Percentiles rank a stretch among this genome's conserved stretches.
Conservation (phyloP, 495 filamentous ascomycete species). For the Sordaria brevicollis region DNA sequence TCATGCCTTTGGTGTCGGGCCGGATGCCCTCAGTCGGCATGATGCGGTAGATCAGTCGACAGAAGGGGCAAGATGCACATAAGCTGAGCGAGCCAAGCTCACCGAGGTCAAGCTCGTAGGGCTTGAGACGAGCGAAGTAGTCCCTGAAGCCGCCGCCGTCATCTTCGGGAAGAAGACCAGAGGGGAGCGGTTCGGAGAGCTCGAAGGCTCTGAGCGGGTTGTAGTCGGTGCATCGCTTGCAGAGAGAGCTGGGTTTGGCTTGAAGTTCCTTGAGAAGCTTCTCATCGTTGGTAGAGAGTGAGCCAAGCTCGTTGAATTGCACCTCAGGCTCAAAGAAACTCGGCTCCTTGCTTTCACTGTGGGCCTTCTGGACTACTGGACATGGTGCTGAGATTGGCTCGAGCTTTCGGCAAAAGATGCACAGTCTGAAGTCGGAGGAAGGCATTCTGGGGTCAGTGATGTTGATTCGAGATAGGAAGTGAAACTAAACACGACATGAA, state of each 20-base stretch:
- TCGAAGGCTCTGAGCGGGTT: background rate
- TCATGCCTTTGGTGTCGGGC: background rate
- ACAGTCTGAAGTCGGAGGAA: background rate
- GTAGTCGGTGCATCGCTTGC: constrained; percentile 5
- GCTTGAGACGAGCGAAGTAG: background rate
- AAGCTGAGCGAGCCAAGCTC: constrained; percentile 5
- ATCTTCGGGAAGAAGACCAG: background rate
- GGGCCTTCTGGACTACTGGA: background rate
- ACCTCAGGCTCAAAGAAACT: background rate
- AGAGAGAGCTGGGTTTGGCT: constrained; percentile 1
- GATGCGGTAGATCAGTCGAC: constrained; percentile 12
- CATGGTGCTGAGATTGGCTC: background rate
- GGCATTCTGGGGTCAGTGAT: background rate
- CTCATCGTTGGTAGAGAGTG: background rate
- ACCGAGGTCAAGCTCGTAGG: background rate
- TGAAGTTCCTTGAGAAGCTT: background rate
- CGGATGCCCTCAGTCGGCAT: constrained; percentile 1
- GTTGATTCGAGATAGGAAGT: background rate
- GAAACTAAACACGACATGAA: background rate
- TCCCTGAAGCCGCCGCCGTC: background rate
- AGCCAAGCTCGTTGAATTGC: background rate
- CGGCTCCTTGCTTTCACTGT: background rate
- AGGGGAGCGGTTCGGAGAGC: background rate
- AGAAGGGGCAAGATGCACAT: constrained; percentile 4
- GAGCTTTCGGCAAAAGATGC: constrained; percentile 5